phyloP scores from a whole-genome alignment of 2,329 filamentous ascomycete species.

The Neofusicoccum cordaticola region DNA sequence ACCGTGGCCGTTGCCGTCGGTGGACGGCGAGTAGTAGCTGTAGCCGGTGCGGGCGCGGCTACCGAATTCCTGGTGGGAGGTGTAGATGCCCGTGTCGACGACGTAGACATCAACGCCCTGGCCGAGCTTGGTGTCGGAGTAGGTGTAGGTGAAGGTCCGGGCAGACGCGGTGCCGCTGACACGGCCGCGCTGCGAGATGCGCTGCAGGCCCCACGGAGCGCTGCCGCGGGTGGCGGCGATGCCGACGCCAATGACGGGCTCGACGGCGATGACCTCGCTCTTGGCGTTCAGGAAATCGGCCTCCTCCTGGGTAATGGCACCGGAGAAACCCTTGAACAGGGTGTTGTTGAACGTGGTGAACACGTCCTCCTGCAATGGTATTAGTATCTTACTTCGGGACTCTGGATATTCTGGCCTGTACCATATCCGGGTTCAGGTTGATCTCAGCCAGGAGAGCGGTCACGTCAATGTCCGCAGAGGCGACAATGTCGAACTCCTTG shows the following conservation, averaged over 20 bases:
- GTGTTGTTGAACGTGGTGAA: slow-evolving; percentile 14
- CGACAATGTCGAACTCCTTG: slow-evolving; percentile 12
- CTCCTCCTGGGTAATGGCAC: neutral
- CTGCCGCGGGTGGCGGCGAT: neutral
- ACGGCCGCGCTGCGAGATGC: slow-evolving; percentile 24
- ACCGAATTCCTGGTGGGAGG: slow-evolving; percentile 47
- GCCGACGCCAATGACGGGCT: neutral
- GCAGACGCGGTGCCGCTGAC: neutral
- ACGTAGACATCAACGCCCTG: slow-evolving; percentile 55
- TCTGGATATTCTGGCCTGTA: too few relatives aligned
- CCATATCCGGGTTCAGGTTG: slow-evolving; percentile 1
- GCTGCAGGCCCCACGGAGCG: slow-evolving; percentile 30
- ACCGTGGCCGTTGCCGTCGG: slow-evolving; percentile 14
- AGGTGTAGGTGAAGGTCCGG: slow-evolving; percentile 11
- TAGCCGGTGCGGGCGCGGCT: slow-evolving; percentile 28
- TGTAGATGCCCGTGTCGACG: slow-evolving; percentile 63
- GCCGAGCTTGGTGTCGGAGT: slow-evolving; percentile 8
- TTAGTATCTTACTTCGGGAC: too few relatives aligned
- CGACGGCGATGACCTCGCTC: neutral
- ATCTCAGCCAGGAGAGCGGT: neutral
- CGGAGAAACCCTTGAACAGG: slow-evolving; percentile 10
- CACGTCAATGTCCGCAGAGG: neutral
- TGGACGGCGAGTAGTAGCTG: neutral
- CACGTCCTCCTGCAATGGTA: neutral
- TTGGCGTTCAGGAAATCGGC: neutral